Evolutionary conservation across 176 grass and related monocot species (phyloP).

Genomic region (Saccharum officinarum): DNA sequence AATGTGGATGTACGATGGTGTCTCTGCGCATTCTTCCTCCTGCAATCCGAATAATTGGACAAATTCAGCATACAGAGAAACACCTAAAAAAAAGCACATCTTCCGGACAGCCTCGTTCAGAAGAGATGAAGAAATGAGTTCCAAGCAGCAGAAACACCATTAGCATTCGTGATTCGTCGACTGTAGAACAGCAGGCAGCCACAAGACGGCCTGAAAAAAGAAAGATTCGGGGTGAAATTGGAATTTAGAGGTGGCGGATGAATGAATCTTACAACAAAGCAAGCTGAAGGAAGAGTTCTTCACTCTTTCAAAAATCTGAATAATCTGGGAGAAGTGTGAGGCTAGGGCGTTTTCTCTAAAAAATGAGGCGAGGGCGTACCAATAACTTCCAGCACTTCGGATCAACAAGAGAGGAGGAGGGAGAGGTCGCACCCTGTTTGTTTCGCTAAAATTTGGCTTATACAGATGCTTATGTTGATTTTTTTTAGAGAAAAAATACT

Average conservation of each 20-base stretch:
- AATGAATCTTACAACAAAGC: neutral
- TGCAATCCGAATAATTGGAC: neutral
- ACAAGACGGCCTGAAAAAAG: conserved; percentile 4
- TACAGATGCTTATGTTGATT: no score
- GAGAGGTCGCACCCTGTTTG: neutral
- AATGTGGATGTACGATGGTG: conserved; percentile 71
- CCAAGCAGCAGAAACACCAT: conserved; percentile 31
- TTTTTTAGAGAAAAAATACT: no score
- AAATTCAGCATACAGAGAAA: conserved; percentile 12
- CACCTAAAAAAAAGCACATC: neutral
- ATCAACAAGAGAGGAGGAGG: neutral
- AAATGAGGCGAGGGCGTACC: conserved; percentile 24
- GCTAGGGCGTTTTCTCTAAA: neutral
- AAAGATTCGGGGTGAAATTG: neutral
- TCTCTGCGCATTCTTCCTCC: conserved; percentile 47
- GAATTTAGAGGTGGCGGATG: neutral
- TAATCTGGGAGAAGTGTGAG: neutral
- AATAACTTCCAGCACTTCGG: neutral
- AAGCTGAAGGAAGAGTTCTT: neutral
- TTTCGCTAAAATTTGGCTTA: no score
- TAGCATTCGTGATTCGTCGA: neutral
- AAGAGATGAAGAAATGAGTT: neutral
- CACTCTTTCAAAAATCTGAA: neutral
- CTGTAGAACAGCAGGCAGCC: neutral
- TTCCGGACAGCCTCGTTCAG: neutral